These are phyloP conservation scores for Cymbopogon citratus DNA, from an alignment of 176 grass and related monocot species.

Conservation along the genomic window DNA sequence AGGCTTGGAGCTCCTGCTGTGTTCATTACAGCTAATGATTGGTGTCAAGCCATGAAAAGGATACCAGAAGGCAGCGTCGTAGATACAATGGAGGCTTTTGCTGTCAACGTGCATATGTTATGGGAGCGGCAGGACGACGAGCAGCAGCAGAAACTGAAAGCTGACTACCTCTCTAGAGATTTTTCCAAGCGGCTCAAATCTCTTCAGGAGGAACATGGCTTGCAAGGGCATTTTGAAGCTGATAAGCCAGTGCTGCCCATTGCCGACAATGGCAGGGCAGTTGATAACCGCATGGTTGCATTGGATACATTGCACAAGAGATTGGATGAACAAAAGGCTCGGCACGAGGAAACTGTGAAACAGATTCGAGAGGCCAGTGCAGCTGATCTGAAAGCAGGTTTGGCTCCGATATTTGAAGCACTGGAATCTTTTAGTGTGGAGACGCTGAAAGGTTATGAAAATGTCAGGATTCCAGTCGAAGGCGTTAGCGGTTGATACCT, in stretches of 20 bases:
- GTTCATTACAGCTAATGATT: slow-evolving; percentile 76
- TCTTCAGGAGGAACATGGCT: slow-evolving; percentile 42
- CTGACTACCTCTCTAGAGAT: slow-evolving; percentile 67
- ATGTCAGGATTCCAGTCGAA: slow-evolving; percentile 44
- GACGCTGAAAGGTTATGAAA: slow-evolving; percentile 59
- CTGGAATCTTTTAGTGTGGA: slow-evolving; percentile 58
- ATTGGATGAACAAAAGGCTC: slow-evolving; percentile 65
- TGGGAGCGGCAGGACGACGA: slow-evolving; percentile 60
- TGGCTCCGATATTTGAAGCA: slow-evolving; percentile 71
- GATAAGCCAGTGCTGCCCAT: slow-evolving; percentile 23
- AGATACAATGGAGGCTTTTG: slow-evolving; percentile 59
- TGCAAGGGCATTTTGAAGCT: slow-evolving; percentile 21
- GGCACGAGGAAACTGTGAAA: slow-evolving; percentile 56
- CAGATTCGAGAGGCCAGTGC: slow-evolving; percentile 50
- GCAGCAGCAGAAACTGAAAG: slow-evolving; percentile 56
- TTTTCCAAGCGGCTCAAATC: slow-evolving; percentile 49
- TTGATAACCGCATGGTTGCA: slow-evolving; percentile 49
- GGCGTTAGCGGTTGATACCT: slow-evolving; percentile 8
- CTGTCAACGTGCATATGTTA: slow-evolving; percentile 53
- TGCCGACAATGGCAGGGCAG: slow-evolving; percentile 7
- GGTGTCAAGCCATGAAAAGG: slow-evolving; percentile 49
- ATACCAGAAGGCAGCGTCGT: slow-evolving; percentile 58
- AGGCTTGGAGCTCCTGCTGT: slow-evolving; percentile 65
- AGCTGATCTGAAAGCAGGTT: slow-evolving; percentile 61
- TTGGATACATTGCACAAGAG: slow-evolving; percentile 60